Conservation (phyloP, 176 grass and related monocot genomes). For the Canna indica region DNA sequence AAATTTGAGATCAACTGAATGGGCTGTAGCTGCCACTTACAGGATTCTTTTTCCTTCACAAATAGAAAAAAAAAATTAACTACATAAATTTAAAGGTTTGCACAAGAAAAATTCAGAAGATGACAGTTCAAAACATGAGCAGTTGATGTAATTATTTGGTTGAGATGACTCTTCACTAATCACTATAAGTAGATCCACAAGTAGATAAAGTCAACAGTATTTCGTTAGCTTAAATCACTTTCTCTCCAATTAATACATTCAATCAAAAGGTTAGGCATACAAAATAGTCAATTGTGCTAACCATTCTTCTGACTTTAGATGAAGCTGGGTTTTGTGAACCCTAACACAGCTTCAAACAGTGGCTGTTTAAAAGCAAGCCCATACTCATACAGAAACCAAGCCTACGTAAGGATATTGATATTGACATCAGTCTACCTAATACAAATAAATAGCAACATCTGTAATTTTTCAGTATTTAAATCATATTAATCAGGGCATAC, state of each 20-base stretch:
- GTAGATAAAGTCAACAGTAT: not conserved
- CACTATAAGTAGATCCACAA: too few species aligned
- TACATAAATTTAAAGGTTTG: too few species aligned
- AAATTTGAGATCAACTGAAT: too few species aligned
- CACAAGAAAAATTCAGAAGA: too few species aligned
- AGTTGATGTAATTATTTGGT: too few species aligned
- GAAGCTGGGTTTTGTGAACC: not conserved
- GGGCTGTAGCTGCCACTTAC: too few species aligned
- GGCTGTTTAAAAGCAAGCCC: not conserved
- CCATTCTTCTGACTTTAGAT: not conserved
- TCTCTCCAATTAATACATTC: not conserved
- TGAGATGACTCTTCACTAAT: not conserved
- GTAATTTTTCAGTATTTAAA: not conserved
- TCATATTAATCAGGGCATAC: not conserved
- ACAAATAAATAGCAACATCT: not conserved
- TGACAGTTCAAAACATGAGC: too few species aligned
- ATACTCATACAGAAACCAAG: not conserved
- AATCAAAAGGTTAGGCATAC: not conserved
- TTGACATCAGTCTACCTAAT: slow-evolving; percentile 11
- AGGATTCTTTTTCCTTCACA: too few species aligned
- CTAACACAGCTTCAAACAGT: not conserved
- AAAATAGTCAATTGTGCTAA: not conserved
- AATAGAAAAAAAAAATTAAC: too few species aligned
- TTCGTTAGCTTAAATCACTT: not conserved
- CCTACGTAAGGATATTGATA: not conserved